A percentile compares a stretch with the other conserved stretches of the same genome.
These are phyloP conservation scores for Ocimum tenuiflorum DNA, from an alignment of 257 asterid species.

Conservation along the genomic window DNA sequence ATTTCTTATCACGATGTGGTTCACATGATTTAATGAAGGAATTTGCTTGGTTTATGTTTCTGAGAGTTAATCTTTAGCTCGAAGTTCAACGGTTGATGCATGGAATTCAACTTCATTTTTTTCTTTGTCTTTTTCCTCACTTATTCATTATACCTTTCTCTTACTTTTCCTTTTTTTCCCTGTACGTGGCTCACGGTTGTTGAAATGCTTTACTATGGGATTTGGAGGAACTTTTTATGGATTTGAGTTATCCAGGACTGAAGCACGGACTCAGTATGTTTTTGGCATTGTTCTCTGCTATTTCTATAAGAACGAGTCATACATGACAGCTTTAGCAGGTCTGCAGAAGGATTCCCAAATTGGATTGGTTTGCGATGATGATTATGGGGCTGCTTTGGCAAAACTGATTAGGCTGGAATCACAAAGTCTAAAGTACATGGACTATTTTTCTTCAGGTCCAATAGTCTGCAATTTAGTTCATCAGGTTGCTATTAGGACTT, in stretches of 20 bases:
- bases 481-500: slow-evolving; percentile 6
- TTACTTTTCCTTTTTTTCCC: background rate
- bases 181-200: slow-evolving; percentile 23
- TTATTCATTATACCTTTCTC: background rate
- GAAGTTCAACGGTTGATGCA: background rate
- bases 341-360: slow-evolving; percentile 15
- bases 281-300: slow-evolving; percentile 16
- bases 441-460: background rate
- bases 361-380: slow-evolving; percentile 14
- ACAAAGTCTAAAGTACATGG: slow-evolving; percentile 2
- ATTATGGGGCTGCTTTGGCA: slow-evolving; percentile 19
- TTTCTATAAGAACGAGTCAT: slow-evolving; percentile 18
- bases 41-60: background rate
- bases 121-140: background rate
- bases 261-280: slow-evolving; percentile 20
- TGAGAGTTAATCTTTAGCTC: background rate
- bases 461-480: background rate
- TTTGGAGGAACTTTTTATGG: slow-evolving; percentile 28
- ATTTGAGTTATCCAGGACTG: slow-evolving; percentile 17
- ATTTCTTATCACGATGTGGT: background rate
- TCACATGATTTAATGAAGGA: background rate
- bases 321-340: slow-evolving; percentile 18
- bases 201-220: slow-evolving; percentile 25
- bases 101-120: background rate
- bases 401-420: slow-evolving; percentile 9